Conservation (phyloP, 2,329 filamentous ascomycete species). For the Trichophyton mentagrophytes region DNA sequence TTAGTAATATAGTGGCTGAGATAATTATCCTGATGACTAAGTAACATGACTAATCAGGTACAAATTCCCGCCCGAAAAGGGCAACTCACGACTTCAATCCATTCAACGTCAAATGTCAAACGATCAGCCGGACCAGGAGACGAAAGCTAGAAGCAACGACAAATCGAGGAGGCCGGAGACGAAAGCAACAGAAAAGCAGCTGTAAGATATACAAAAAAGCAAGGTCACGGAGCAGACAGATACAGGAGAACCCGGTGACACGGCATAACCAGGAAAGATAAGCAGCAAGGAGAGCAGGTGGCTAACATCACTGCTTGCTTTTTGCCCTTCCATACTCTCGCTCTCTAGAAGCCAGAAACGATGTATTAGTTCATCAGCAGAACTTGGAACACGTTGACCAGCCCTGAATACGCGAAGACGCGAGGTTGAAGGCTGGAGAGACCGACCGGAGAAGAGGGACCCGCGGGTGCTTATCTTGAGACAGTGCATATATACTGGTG, state of each 20-base stretch:
- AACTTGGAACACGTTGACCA: not conserved
- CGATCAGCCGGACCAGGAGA: not conserved
- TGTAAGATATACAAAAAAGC: not conserved
- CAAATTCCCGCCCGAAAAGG: not conserved
- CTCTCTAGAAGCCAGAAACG: not conserved
- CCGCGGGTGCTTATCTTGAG: not conserved
- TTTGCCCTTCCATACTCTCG: not conserved
- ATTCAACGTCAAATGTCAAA: not conserved
- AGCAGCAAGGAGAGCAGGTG: not conserved
- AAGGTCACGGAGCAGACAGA: not conserved
- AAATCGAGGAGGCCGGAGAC: not conserved
- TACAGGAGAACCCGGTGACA: not conserved
- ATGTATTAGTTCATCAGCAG: not conserved
- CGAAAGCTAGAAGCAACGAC: not conserved
- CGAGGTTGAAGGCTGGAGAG: not conserved
- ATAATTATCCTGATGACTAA: not conserved
- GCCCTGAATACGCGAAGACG: not conserved
- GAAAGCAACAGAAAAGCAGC: not conserved
- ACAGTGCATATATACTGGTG: not conserved
- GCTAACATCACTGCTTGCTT: not conserved
- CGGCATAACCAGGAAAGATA: not conserved
- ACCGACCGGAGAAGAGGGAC: not conserved
- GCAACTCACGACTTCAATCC: not conserved
- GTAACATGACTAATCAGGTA: not conserved
- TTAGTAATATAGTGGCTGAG: not conserved